Conservation (phyloP, 495 filamentous ascomycete species). For the Staphylotrichum tortipilum region DNA sequence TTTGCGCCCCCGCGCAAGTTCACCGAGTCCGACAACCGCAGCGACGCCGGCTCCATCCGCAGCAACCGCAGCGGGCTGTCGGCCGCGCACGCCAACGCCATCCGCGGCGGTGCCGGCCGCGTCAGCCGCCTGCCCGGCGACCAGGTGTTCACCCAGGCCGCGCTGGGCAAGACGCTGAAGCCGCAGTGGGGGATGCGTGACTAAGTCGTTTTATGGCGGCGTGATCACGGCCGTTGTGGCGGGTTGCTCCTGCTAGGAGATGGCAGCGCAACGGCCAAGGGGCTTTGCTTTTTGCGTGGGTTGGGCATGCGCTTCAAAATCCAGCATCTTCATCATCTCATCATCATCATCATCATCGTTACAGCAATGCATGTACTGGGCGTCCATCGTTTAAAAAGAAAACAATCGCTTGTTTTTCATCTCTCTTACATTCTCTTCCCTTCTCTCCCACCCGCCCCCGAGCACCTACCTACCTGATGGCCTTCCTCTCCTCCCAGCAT, state of each 20-base stretch:
- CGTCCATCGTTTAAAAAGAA: constrained; percentile 10
- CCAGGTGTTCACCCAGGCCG: constrained; percentile 70
- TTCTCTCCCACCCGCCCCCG: too few relatives aligned
- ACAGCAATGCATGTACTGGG: constrained; percentile 7
- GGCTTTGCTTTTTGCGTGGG: too few relatives aligned
- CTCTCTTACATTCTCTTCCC: not conserved
- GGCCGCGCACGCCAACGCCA: constrained; percentile 57
- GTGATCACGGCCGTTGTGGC: constrained; percentile 3
- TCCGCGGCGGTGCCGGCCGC: constrained; percentile 83
- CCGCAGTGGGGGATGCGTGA: constrained; percentile 67
- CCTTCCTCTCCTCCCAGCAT: too few relatives aligned
- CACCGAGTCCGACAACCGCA: constrained; percentile 56
- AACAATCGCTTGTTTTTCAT: not conserved
- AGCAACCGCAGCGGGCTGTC: constrained; percentile 79
- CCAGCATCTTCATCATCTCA: too few relatives aligned
- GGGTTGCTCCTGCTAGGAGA: too few relatives aligned
- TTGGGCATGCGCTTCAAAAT: too few relatives aligned
- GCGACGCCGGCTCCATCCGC: constrained; percentile 84
- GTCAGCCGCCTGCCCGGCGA: constrained; percentile 78
- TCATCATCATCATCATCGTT: too few relatives aligned
- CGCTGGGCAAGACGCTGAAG: constrained; percentile 60
- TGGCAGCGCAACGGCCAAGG: too few relatives aligned
- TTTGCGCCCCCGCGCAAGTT: constrained; percentile 92
- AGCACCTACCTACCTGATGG: too few relatives aligned
- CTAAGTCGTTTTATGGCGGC: too few relatives aligned